Percentiles rank a stretch among this genome's conserved stretches.
These are phyloP conservation scores for Colletotrichum scovillei DNA, from an alignment of 2,329 filamentous ascomycete species.

Conservation along the genomic window DNA sequence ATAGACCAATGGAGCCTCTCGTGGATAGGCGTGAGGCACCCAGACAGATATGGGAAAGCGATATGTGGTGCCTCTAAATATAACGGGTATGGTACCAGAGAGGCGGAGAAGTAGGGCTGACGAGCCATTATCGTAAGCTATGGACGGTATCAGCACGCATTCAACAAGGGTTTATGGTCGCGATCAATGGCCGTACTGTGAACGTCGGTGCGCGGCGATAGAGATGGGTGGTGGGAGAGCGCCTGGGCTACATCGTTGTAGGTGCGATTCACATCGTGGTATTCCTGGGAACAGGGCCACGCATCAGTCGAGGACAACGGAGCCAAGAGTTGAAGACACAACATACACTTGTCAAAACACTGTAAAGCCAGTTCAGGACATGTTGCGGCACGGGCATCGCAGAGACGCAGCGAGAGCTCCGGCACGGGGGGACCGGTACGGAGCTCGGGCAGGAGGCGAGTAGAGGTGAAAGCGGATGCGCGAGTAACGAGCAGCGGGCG, in stretches of 20 bases:
- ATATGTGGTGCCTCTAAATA: conserved; percentile 89
- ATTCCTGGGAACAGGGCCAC: conserved; percentile 73
- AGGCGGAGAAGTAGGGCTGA: conserved; percentile 90
- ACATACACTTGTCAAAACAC: conserved; percentile 81
- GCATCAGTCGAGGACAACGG: conserved; percentile 5
- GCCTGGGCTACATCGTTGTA: conserved; percentile 91
- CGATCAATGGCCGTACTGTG: conserved; percentile 74
- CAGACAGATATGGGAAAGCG: conserved; percentile 93
- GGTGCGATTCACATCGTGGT: conserved; percentile 90
- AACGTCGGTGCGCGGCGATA: conserved; percentile 90
- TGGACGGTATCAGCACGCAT: conserved; percentile 38
- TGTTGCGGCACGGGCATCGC: conserved; percentile 84
- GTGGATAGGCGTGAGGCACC: conserved; percentile 91
- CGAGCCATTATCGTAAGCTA: conserved; percentile 88
- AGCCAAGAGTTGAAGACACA: not conserved
- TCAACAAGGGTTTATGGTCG: conserved; percentile 6
- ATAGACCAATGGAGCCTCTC: conserved; percentile 86
- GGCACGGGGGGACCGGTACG: not conserved
- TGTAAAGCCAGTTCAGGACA: conserved; percentile 95
- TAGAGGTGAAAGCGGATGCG: not conserved
- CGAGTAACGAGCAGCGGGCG: not conserved
- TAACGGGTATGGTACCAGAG: conserved; percentile 88
- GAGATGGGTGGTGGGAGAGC: conserved; percentile 81
- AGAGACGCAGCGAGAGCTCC: conserved; percentile 15
- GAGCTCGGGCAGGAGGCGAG: not conserved